Evolutionary conservation across 202 grass and related monocot genomes (phyloP).

Genomic region (Elaeis oleifera): DNA sequence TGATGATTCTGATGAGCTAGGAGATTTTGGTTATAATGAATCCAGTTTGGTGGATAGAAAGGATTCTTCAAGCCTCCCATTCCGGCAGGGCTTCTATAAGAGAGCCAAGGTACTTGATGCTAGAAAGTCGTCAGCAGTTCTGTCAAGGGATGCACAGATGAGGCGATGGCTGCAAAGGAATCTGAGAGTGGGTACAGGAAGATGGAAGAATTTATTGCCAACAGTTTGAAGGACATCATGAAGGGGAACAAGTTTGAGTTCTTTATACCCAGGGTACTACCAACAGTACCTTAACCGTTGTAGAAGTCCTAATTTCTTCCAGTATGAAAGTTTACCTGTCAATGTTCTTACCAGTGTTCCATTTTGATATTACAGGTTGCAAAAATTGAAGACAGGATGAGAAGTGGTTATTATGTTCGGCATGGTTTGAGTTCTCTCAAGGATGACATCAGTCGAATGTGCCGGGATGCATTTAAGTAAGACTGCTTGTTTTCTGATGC

Average conservation of each 20-base stretch:
- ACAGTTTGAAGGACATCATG: constrained; percentile 82
- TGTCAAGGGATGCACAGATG: constrained; percentile 97
- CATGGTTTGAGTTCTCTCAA: constrained; percentile 83
- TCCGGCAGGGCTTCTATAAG: constrained; percentile 92
- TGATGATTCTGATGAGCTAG: constrained; percentile 60
- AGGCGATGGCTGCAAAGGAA: constrained; percentile 83
- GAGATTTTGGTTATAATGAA: constrained; percentile 50
- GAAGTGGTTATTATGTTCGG: constrained; percentile 83
- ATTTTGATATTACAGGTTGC: constrained; percentile 56
- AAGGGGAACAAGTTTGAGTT: constrained; percentile 78
- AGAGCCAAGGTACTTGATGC: constrained; percentile 88
- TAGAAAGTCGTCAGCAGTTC: constrained; percentile 80
- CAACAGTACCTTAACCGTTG: constrained; percentile 1
- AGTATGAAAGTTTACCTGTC: constrained; percentile 2
- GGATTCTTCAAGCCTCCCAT: constrained; percentile 49
- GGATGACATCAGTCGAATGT: constrained; percentile 95
- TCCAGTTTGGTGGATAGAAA: constrained; percentile 31
- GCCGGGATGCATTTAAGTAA: constrained; percentile 92
- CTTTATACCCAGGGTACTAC: constrained; percentile 68
- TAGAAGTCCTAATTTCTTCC: not conserved
- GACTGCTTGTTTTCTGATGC: not conserved
- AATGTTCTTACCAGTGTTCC: not conserved
- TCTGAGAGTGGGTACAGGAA: constrained; percentile 72
- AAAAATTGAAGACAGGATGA: constrained; percentile 87
- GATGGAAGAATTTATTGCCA: constrained; percentile 72